Base-by-base conservation (phyloP, 495 filamentous ascomycete genomes). In the Cairneyella variabilis region DNA sequence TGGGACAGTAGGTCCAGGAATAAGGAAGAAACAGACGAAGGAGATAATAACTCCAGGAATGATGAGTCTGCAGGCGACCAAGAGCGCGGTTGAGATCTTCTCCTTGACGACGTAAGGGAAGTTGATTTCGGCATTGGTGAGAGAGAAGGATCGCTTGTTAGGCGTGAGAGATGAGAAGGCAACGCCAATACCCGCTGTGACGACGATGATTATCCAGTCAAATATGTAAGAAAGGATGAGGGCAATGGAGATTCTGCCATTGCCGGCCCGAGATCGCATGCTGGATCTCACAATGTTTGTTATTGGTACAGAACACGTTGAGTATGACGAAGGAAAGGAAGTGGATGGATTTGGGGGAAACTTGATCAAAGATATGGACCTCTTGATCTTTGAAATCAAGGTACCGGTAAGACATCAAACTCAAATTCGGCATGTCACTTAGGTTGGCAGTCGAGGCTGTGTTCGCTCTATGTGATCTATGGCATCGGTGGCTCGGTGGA, bases 31-130 rank as follows among this genome's bases (percentile, higher is more conserved):
- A 4, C 84, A 85, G 66, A 90, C 85, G 63, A 89, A 38, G 48
- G 81, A 71, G 57, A 96, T 87, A 50, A 89, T 75, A 50, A 70
- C 66, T 30, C 84, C 69, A 1, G 90, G 90, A 27, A 75, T 76
- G 2, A 73, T 61, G 18, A 80, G 73, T 46, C 73, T 75, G 59
- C 85, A 75, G 26, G 83, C 59, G 17, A 82, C 67, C 11, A 84
- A 76, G 18, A 79, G 61, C 39, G 67, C 60, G 12, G 85, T 81
- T 0, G 82, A 77, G 18, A 95, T 81, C 11, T 85, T 87, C 66
- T 95, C 89, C 21, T 88, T 72, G 0, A 72, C 76, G 53, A 86
- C 85, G 58, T 80, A 90, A 10, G 89, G 89, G 54, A 91, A 95
- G 58, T 78, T 77, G 4, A 86, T 69, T 28, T 78, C 80, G 47